Base-by-base conservation (phyloP, 2,329 filamentous ascomycete species). In the Periconia sp. region DNA sequence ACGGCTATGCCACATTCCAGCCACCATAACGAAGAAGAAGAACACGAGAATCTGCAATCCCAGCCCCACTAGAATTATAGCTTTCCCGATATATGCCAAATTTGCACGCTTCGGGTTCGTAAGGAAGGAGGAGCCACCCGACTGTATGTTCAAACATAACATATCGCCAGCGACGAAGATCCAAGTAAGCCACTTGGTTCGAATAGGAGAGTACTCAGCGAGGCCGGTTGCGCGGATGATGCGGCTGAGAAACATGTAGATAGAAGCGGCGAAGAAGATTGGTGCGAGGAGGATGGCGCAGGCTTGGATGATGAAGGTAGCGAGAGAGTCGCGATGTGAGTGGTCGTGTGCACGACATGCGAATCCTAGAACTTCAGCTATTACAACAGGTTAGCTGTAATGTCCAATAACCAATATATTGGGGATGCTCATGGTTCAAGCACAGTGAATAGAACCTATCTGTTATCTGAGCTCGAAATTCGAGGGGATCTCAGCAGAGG, bases 101-200 rank as follows among this genome's bases (percentile, higher is more conserved):
- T 15, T 17, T 9, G 25, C 32, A 5, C 22, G 35, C 28, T 45
- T 24, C 13, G 50, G 46, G 4, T 57, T 57, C 0, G 59, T 38
- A 51, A 39, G 26, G 12, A 39, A 8, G 11, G 66, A 72, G 10
- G 72, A 73, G 15, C 75, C 76, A 23, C 59, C 62, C 5, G 65
- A 64, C 56, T 83, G 79, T 5, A 80, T 56, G 1, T 74, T 15
- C 51, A 83, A 77, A 1, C 74, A 76, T 10, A 79, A 31, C 5
- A 81, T 56, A 50, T 83, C 79, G 23, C 78, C 76, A 7, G 56
- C 29, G 6, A 83, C 77, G 49, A 83, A 83, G 17, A 76, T 66
- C 34, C 71, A 76, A 1, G 79, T 81, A 7, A 82, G 54, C 69
- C 73, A 74, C 8, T 44, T 67, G 2, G 63, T 56, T 4, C 57